These are phyloP conservation scores for Blumeria graminis DNA, from an alignment of 2,329 filamentous ascomycete genomes.

Conservation along the genomic window DNA sequence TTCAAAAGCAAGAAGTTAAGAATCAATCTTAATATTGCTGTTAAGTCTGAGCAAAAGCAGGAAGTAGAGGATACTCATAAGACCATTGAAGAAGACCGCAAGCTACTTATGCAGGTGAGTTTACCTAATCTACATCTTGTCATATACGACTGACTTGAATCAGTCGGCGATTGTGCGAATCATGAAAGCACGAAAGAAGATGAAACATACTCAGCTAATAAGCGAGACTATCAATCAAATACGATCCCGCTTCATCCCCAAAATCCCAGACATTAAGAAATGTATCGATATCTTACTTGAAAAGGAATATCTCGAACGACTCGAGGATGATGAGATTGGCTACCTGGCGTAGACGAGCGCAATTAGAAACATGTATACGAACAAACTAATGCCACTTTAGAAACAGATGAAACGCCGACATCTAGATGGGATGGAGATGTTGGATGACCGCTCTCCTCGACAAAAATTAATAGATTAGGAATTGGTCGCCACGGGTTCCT, in stretches of 20 bases:
- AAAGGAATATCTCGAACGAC: slow-evolving; percentile 92
- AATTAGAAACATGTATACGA: no score
- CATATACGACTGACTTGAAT: slow-evolving; percentile 12
- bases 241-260: slow-evolving; percentile 74
- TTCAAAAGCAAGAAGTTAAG: slow-evolving; percentile 99
- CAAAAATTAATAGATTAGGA: no score
- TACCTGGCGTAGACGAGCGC: slow-evolving; percentile 50
- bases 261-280: slow-evolving; percentile 93
- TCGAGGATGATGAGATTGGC: slow-evolving; percentile 83
- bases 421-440: no score
- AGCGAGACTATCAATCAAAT: slow-evolving; percentile 93
- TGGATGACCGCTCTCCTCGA: no score
- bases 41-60: slow-evolving; percentile 88
- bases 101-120: slow-evolving; percentile 84
- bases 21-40: slow-evolving; percentile 82
- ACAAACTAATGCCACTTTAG: no score
- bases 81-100: slow-evolving; percentile 95
- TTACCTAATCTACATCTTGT: not conserved
- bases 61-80: slow-evolving; percentile 96
- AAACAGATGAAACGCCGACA: no score
- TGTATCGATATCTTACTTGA: slow-evolving; percentile 96
- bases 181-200: slow-evolving; percentile 98
- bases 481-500: no score
- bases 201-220: slow-evolving; percentile 91
- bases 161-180: slow-evolving; percentile 96